Evolutionary conservation across 2,329 filamentous ascomycete species (phyloP).

Genomic region (Colletotrichum tropicicola): DNA sequence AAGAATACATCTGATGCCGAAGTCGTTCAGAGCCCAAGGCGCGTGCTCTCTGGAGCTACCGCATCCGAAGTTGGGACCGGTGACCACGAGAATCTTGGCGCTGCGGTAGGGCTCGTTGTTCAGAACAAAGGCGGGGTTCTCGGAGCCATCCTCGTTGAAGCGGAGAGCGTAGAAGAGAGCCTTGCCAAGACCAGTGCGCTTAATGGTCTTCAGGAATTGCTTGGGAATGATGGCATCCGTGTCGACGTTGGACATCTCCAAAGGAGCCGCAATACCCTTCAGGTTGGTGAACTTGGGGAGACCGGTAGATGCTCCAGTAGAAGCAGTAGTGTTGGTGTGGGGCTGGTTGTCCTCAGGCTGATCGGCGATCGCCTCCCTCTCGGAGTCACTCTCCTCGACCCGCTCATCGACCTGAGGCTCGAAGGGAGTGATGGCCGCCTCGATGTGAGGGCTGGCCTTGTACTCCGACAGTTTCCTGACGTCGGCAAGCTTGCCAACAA

Average conservation of each 20-base stretch:
- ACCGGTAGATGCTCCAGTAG: constrained; percentile 54
- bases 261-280: constrained; percentile 86
- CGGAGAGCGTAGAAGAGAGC: constrained; percentile 90
- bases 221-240: constrained; percentile 99
- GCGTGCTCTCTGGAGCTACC: constrained; percentile 94
- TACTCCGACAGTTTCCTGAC: constrained; percentile 77
- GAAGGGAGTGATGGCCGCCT: constrained; percentile 56
- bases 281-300: constrained; percentile 86
- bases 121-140: constrained; percentile 85
- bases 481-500: constrained; percentile 91
- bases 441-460: constrained; percentile 67
- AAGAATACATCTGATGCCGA: constrained; percentile 93
- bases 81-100: constrained; percentile 90
- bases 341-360: constrained; percentile 71
- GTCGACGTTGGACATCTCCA: constrained; percentile 92
- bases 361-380: constrained; percentile 63
- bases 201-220: constrained; percentile 99
- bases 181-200: constrained; percentile 89
- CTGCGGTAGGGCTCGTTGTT: constrained; percentile 88
- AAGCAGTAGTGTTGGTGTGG: constrained; percentile 58
- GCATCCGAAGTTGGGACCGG: constrained; percentile 94
- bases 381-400: constrained; percentile 58
- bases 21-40: constrained; percentile 95
- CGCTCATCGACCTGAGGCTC: constrained; percentile 63
- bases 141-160: constrained; percentile 76